Evolutionary conservation across 345 rosid genomes (phyloP), one percentile per base, ranked within the genome.

Genomic region (Cardiospermum halicacabum): DNA sequence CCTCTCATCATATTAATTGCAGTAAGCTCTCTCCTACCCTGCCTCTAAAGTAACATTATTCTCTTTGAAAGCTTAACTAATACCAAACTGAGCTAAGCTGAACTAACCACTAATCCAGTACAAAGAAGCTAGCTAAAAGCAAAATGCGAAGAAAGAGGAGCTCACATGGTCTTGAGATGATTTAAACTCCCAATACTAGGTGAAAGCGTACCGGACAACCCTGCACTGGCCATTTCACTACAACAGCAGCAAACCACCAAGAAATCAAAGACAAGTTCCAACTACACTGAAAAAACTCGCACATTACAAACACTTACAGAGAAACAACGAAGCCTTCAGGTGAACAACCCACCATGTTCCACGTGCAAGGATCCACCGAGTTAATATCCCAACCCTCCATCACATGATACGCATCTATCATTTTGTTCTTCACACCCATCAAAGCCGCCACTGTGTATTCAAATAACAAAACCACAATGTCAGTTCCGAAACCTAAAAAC

Each of bases 301-400:
- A 6, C 3, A 31, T n/a, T 30, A 45, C 11, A 57, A 1, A 60
- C 13, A 72, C 98, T 72, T 74, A 93, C 98, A 89, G 82, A 27
- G 97, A 90, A 61, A 74, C 62, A 9, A 90, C 98, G 65, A 75
- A 85, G 19, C 97, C 97, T 74, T 88, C 82, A 50, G 64, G 21
- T 31, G 98, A 93, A 70, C 97, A 93, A 67, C 85, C 91, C 26
- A 93, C 92, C 98, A 88, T 93, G 71, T 77, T 84, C 98, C 98
- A 93, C 68, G 98, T 90, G 74, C 98, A 93, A 27, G 98, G 96
- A 75, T 93, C 98, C 72, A 93, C 98, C 2, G 98, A 93, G 81
- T 90, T 88, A 56, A 90, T 82, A 78, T 93, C 97, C 97, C 98
- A 93, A 53, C 92, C 97, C 7, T 74, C 77, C 88, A 90, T 74